Base-by-base conservation (phyloP, 306 rosid species). In the Crataegus laevigata region DNA sequence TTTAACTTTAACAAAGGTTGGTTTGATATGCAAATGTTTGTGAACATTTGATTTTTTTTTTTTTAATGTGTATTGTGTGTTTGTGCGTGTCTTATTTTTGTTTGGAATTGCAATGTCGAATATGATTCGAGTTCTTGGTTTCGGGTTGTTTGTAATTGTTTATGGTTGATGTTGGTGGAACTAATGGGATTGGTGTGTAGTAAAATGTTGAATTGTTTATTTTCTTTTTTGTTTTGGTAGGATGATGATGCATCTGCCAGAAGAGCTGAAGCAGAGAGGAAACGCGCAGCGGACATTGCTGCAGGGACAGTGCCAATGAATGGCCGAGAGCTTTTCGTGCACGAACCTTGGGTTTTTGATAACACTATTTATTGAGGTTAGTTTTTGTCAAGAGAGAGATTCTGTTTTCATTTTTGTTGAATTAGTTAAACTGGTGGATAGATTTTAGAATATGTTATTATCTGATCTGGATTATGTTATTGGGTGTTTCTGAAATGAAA, bases 281-380 rank as follows among this genome's bases (percentile, higher is more conserved):
- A 91, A 72, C 93, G 93, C 3, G 89, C 83, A 1, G 98, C 91
- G 82, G 97, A 91, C 84, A 84, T 94, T 51, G 91, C 91, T 9
- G 74, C 90, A 3, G 97, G 98, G 72, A 75, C 87, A 15, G 89
- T 86, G 69, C 92, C 78, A 81, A 87, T 90, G 98, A 94, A 94
- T 57, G 97, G 98, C 30, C 82, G 96, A 67, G 96, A 91, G 91
- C 89, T 91, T 83, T 94, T 94, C 79, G 26, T 63, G 47, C 92
- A 84, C 47, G 88, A 94, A 75, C 97, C 98, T 51, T 91, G 96
- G 98, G 96, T 90, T 68, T 91, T 94, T 82, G 90, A 94, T 80
- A 82, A 94, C 79, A 60, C 91, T 42, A 90, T 32, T 11, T 85
- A 84, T 79, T 94, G 88, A 91, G 82, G 84, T 84, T 78, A 68